These are phyloP conservation scores for Fraxinus greggii DNA, from an alignment of 305 asterid species.

Conservation along the genomic window DNA sequence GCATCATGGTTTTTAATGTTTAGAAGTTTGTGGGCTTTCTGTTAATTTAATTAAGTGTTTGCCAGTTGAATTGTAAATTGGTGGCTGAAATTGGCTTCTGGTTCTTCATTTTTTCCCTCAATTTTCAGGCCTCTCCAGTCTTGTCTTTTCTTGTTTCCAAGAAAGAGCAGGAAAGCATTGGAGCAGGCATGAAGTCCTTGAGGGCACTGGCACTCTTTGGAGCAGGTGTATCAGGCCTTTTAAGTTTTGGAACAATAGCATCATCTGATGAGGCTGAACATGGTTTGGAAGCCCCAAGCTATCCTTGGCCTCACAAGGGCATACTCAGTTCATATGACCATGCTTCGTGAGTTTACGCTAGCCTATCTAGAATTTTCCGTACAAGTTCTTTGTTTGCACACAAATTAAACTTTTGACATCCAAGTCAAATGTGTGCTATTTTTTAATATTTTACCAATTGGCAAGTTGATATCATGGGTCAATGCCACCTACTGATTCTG, in stretches of 20 bases:
- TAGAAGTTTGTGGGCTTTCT: neutral
- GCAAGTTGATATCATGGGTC: neutral
- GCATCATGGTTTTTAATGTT: neutral
- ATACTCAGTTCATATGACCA: conserved; percentile 84
- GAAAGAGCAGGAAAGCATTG: conserved; percentile 52
- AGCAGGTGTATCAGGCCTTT: conserved; percentile 78
- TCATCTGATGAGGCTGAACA: conserved; percentile 88
- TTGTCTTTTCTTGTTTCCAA: conserved; percentile 47
- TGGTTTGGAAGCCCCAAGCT: conserved; percentile 64
- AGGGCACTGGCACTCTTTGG: conserved; percentile 69
- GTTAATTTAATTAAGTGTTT: neutral
- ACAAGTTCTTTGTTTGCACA: conserved; percentile 1
- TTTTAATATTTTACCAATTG: conserved; percentile 5
- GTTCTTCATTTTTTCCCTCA: neutral
- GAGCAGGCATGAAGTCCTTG: conserved; percentile 48
- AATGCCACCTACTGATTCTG: neutral
- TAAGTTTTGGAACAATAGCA: conserved; percentile 63
- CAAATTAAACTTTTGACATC: neutral
- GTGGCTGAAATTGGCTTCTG: neutral
- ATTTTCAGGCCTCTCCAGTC: conserved; percentile 49
- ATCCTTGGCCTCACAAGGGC: conserved; percentile 92
- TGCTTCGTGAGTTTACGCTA: conserved; percentile 60
- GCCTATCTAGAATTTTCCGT: conserved; percentile 13
- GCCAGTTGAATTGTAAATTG: neutral
- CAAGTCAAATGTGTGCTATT: neutral